Base-by-base conservation (phyloP, 495 filamentous ascomycete species). In the Cudoniella acicularis region DNA sequence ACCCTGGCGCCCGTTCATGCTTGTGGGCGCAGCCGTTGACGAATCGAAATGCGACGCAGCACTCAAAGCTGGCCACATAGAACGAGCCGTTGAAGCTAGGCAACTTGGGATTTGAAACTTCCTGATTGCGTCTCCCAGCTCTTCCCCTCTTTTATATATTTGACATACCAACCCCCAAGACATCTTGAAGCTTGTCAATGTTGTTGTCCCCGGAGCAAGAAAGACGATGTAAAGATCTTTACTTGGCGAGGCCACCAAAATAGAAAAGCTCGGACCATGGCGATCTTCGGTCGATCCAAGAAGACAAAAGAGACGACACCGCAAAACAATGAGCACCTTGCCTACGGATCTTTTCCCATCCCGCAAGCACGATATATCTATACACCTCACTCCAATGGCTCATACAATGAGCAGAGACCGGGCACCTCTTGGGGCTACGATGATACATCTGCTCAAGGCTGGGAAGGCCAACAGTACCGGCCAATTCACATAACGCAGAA, bases 231-330 rank as follows among this genome's bases (percentile, higher is more conserved):
- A 3, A 18, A 53, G 16, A 21, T 50, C 26, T 21, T 40, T 21
- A 30, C 27, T 54, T 27, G 10, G 40, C 30, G 10, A 47, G 2
- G 10, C 2, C 11, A 27, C 53, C 22, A 23, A 55, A 18, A 36
- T 45, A 45, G 47, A 26, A 27, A 52, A 18, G 54, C 50, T 22
- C 49, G 59, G 18, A 21, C 43, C 11, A 79, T 79, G 77, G 73
- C 73, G 22, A 72, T 78, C 67, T 78, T 79, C 54, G 64, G 64
- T 25, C 68, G 72, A 46, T 75, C 72, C 50, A 78, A 73, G 63
- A 77, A 77, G 67, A 70, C 57, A 58, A 75, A 68, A 60, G 67
- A 70, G 27, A 58, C 49, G 40, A 56, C 49, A 50, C 10, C 63
- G 13, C 64, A 49, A 26, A 27, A 52, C 56, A 69, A 67, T 65